phyloP scores from a whole-genome alignment of 805 yeast genomes.

The Candida rishiriensis region DNA sequence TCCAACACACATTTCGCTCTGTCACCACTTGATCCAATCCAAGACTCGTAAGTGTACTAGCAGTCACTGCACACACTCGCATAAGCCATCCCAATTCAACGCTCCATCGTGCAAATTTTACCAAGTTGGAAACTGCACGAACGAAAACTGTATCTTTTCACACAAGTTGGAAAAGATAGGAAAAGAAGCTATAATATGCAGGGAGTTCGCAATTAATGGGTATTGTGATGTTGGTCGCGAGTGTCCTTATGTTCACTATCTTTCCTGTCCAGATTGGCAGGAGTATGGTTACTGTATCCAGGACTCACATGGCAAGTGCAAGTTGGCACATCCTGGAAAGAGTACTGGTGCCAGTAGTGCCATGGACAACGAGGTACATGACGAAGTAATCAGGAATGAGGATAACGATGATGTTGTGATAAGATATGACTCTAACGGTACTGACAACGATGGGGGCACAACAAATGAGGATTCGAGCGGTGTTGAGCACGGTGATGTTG shows the following conservation, averaged over 20 bases:
- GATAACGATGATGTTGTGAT: slow-evolving; percentile 29
- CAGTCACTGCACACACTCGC: slow-evolving; percentile 51
- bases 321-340: no score
- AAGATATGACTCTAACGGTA: neutral
- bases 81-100: slow-evolving; percentile 54
- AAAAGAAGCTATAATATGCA: slow-evolving; percentile 38
- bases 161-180: slow-evolving; percentile 41
- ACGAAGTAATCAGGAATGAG: slow-evolving; percentile 20
- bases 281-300: slow-evolving; percentile 56
- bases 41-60: slow-evolving; percentile 41
- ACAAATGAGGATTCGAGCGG: no score
- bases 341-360: neutral
- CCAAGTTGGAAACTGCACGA: slow-evolving; percentile 43
- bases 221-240: slow-evolving; percentile 58
- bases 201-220: slow-evolving; percentile 65
- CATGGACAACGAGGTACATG: slow-evolving; percentile 2
- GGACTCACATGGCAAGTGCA: neutral
- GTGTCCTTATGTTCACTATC: slow-evolving; percentile 55
- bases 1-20: slow-evolving; percentile 46
- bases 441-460: no score
- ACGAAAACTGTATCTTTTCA: slow-evolving; percentile 44
- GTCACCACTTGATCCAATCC: slow-evolving; percentile 40
- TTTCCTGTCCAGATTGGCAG: slow-evolving; percentile 69
- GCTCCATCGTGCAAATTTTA: slow-evolving; percentile 55
- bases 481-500: slow-evolving; percentile 15